phyloP scores from a whole-genome alignment of 2,329 filamentous ascomycete species.

The Penicillium italicum region DNA sequence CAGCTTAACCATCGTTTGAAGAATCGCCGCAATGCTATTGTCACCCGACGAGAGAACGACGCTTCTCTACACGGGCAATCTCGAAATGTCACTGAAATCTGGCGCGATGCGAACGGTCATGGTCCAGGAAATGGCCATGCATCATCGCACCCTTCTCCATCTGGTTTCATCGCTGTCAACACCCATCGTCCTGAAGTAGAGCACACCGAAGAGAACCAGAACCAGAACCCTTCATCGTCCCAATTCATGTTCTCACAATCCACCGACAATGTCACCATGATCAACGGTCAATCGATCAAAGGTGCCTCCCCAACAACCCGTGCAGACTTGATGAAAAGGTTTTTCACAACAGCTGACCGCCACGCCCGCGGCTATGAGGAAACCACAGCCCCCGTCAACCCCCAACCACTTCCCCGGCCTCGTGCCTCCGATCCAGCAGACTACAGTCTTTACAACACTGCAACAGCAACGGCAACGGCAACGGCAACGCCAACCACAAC shows the following conservation, averaged over 20 bases:
- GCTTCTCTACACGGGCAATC: conserved; percentile 31
- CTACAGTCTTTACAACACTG: conserved; percentile 39
- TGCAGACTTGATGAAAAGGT: conserved; percentile 60
- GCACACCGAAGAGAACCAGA: conserved; percentile 32
- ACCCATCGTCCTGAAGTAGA: conserved; percentile 42
- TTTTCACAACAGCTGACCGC: conserved; percentile 59
- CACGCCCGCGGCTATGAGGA: conserved; percentile 41
- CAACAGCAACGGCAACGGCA: conserved; percentile 33
- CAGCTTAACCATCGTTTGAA: conserved; percentile 79
- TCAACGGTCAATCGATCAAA: conserved; percentile 48
- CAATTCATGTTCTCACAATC: conserved; percentile 43
- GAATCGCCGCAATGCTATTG: conserved; percentile 69
- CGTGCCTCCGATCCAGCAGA: conserved; percentile 37
- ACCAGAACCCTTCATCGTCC: conserved; percentile 30
- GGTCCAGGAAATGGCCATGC: conserved; percentile 26
- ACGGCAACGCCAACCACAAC: conserved; percentile 30
- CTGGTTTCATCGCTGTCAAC: conserved; percentile 60
- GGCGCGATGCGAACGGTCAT: conserved; percentile 36
- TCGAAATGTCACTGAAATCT: conserved; percentile 35
- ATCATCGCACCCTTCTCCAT: conserved; percentile 43
- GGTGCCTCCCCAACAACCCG: conserved; percentile 56
- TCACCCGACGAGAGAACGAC: conserved; percentile 56
- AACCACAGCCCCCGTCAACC: conserved; percentile 22
- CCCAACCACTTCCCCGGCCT: conserved; percentile 30
- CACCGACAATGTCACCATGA: conserved; percentile 47